Evolutionary conservation across 345 rosid genomes (phyloP), one percentile per base, ranked within the genome.

Genomic region (Trapa incisa): DNA sequence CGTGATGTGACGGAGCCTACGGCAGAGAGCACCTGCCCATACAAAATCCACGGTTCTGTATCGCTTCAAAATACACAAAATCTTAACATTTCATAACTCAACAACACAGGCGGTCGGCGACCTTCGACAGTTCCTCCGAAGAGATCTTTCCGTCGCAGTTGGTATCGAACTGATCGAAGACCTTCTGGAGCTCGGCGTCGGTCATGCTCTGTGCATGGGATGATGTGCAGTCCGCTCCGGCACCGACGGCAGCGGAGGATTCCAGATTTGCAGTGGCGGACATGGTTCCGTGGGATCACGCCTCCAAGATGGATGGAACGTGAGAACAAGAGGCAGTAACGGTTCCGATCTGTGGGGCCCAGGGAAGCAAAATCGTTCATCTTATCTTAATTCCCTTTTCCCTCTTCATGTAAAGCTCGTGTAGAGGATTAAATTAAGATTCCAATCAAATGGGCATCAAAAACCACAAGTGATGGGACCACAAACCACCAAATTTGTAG

Each of bases 121-220:
- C 93, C 29, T 72, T 79, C 41, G 84, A 78, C 65, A 92, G 95
- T 67, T 92, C 98, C 1, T 36, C 2, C 2, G 71, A 71, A 32
- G 96, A 92, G 98, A 92, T 89, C 88, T 79, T 86, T 36, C 98
- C 98, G 75, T 92, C 98, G 69, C 81, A 76, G 80, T 92, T 89
- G 70, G 88, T 36, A 61, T 92, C 98, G 78, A 92, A 92, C 67
- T 85, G 91, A 71, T 87, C 41, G 80, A 92, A 92, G 37, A 92
- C 81, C 42, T 61, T 79, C 76, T 78, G 73, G 16, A 92, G 84
- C 72, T 92, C 75, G 48, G 65, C 87, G 36, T 81, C 83, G 38
- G 66, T 35, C 70, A 38, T 62, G 67, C 38, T 74, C 32, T 61
- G 73, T 52, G 67, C 71, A 64, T 61, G 66, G 52, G 65, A 48